Evolutionary conservation across 805 yeast species (phyloP), one percentile per base, ranked within the genome.

Genomic region (Starmerella vaccinii): DNA sequence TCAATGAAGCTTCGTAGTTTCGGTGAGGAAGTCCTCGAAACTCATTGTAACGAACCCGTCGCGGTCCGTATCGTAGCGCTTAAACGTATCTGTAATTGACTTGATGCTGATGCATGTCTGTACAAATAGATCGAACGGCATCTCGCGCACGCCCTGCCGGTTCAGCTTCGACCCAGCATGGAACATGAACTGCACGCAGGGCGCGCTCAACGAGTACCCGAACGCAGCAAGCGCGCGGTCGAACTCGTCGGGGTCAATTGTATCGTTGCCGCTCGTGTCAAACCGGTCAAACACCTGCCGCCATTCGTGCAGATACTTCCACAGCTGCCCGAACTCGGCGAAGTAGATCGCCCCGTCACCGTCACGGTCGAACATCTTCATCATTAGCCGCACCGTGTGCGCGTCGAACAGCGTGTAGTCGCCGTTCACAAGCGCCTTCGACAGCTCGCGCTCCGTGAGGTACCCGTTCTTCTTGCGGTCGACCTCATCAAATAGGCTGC

Each of bases 61-160:
- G 42, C 82, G 75, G 55, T 83, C 87, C 12, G 73, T 68, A 63
- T 86, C 95, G 63, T 76, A 84, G 61, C 80, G 80, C 60, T 84
- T 82, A 70, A 86, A 86, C 13, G 81, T 72, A 61, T 83, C 88
- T 0, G 95, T 84, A 56, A 84, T 74, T 55, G 85, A 76, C 62
- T 85, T 74, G 57, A 86, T 70, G 74, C 85, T 82, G 16, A 85
- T 83, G 57, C 86, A 72, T 49, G 84, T 74, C 63, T 86, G 95
- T 23, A 86, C 87, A 66, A 86, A 86, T 64, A 78, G 74, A 63
- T 86, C 95, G 64, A 86, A 86, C 52, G 83, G 79, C 65, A 86
- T 68, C 38, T 61, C 63, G 19, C 61, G 63, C 38, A 53, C 60
- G 35, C 66, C 67, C 44, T 54, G 51, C 19, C 66, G 55, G 53